Base-by-base conservation (phyloP, 2,329 filamentous ascomycete species). In the Neurospora crassa region DNA sequence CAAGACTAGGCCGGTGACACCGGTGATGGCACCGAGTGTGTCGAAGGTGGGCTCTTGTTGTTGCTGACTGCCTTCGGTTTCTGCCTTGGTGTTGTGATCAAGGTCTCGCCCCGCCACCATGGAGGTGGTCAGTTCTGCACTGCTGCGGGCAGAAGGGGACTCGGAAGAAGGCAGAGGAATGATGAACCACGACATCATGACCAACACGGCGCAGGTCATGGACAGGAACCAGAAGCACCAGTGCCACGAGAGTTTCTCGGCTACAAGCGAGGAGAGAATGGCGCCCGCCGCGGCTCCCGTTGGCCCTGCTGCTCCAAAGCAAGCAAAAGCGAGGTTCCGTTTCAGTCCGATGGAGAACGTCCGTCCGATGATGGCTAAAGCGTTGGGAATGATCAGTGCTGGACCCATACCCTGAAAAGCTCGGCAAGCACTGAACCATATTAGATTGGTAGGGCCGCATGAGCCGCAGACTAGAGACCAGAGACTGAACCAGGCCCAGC, bases 1-100 rank as follows among this genome's bases (percentile, higher is more conserved):
- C 8, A 89, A 78, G 1, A 87, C 80, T 69, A 89, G 80, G 2
- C 83, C 86, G 0, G 82, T 80, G 42, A 89, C 72, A 18, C 72
- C 72, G 18, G 72, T 73, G 8, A 72, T 16, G 53, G 72, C 72
- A 16, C 72, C 72, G n/a, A 70, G 72, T 47, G 34, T 70, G 72
- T 73, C 72, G 42, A 73, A 73, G 24, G 16, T 45, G n/a, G 70
- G 70, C 41, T 37, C 34, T 40, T 40, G 8, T 34, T 5, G 45
- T 14, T 34, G 34, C 12, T 14, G 29, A 34, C 7, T 18, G 42
- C 7, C 41, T 43, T 43, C 41, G 2, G 41, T 24, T 24, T n/a
- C 68, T 2, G 45, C 1, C 20, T 29, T 63, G 18, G 11, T 11
- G 40, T 20, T 37, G 34, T 37, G 5, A 37, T 37, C 34, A 7